Evolutionary conservation across 352 stramenopile species (phyloP), one percentile per base, ranked within the genome.

Genomic region (Globisporangium nodosum): DNA sequence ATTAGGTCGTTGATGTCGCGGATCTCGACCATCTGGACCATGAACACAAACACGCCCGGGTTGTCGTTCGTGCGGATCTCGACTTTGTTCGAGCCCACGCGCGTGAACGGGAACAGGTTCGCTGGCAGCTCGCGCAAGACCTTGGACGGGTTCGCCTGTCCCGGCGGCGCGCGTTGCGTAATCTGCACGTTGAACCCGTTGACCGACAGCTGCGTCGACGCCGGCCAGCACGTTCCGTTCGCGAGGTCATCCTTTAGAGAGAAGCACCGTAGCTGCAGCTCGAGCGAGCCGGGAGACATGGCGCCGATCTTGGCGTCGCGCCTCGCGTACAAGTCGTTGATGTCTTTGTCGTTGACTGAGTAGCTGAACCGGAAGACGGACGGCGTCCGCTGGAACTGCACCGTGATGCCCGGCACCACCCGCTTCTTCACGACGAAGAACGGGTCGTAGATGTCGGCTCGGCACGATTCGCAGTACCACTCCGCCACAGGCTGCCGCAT

Each of bases 191-290:
- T 68, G 52, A 91, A 90, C 5, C 78, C 78, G 51, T 94, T 94
- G 27, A 88, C 76, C 13, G 61, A 72, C 18, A 94, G 56, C n/a
- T 87, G 71, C 15, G 74, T 86, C 0, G 72, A 88, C 30, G 77
- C 53, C 8, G 85, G 85, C 85, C 85, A 94, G 53, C 76, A 87
- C 24, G 87, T 78, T 42, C 85, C 85, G 33, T 71, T 79, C 42
- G 69, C 73, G 13, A 94, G 61, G 43, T 86, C 72, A 42, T 92
- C 81, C 49, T 92, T 91, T 31, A 92, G 42, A 0, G 73, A 61
- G 56, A 94, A 94, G 54, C 80, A 91, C 13, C 85, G 85, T 46
- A 94, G 58, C 48, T 94, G 85, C 15, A 94, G 71, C 63, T 93
- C 83, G n/a, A 81, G 67, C 3, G 62, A 75, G 21, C 83, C 81